phyloP scores from a whole-genome alignment of 2,329 filamentous ascomycete species.

The Colletotrichum orbiculare region DNA sequence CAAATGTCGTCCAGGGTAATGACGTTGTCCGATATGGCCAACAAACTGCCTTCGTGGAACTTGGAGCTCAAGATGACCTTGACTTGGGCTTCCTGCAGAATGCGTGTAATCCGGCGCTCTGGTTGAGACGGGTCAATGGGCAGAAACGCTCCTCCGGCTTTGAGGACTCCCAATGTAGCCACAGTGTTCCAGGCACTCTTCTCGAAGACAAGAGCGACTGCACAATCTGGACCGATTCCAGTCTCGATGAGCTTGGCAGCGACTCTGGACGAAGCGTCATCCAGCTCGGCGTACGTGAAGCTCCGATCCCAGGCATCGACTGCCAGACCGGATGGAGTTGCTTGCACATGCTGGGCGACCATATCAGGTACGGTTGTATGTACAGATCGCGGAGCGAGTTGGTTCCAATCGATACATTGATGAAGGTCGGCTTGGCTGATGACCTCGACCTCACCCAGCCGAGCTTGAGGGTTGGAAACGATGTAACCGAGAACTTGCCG shows the following conservation, averaged over 20 bases:
- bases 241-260: conserved; percentile 26
- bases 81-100: conserved; percentile 27
- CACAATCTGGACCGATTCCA: conserved; percentile 15
- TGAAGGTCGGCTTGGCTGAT: conserved; percentile 13
- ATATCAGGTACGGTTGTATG: conserved; percentile 6
- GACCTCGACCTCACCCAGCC: conserved; percentile 15
- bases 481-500: conserved; percentile 15
- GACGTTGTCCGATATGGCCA: not conserved
- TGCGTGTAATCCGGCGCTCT: conserved; percentile 29
- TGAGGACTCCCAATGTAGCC: conserved; percentile 38
- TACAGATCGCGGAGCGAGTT: not conserved
- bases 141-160: conserved; percentile 32
- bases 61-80: conserved; percentile 24
- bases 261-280: conserved; percentile 35
- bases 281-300: conserved; percentile 41
- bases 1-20: conserved; percentile 30
- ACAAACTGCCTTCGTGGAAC: not conserved
- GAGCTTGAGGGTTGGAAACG: conserved; percentile 8
- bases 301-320: conserved; percentile 41
- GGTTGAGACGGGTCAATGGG: conserved; percentile 38
- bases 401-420: conserved; percentile 19
- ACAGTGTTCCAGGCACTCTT: conserved; percentile 43
- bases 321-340: conserved; percentile 34
- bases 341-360: conserved; percentile 2
- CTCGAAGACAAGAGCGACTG: conserved; percentile 42